Evolutionary conservation across 306 rosid species (phyloP), one percentile per base, ranked within the genome.

Genomic region (Lotus japonicus): DNA sequence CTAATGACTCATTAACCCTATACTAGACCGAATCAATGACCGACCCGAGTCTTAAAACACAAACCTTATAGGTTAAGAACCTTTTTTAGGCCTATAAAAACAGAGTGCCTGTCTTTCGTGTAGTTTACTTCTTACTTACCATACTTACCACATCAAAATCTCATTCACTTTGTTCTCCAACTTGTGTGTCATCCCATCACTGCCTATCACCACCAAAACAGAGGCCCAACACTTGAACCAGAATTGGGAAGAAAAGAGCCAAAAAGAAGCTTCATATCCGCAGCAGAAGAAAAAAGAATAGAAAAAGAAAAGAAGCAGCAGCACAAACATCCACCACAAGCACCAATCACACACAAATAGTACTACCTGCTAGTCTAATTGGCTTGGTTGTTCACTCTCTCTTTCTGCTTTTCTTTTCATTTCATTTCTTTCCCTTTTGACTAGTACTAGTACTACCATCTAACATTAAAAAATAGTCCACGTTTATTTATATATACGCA

Each of bases 61-160:
- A n/a, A n/a, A n/a, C n/a, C n/a, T n/a, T n/a, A n/a, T 14, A 81
- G 82, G 73, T 78, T 77, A 76, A 76, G 49, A 38, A 14, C 44
- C 54, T 65, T 57, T 28, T 62, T 15, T 42, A 54, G 35, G 43
- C 72, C 84, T 83, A 85, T 84, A 77, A 84, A 85, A 79, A 9
- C 75, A 26, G 43, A 45, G 77, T 41, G 14, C 41, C 70, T 73
- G 36, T 6, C 36, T 59, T 52, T 9, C 19, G 63, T 62, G 44
- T 26, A 51, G 53, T 62, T 49, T 51, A 73, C 68, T 21, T 44
- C 31, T 58, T 51, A 68, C 63, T 69, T 82, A 85, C 73, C 71
- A 79, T 51, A 68, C 63, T 69, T 82, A 85, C 73, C 71, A 79
- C 76, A 78, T 38, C 83, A 62, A 82, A 31, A 83, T 81, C 83